A percentile compares a stretch with the other conserved stretches of the same genome.
phyloP scores from a whole-genome alignment of 1,284 basidiomycete genomes.

The Microbotryum intermedium region DNA sequence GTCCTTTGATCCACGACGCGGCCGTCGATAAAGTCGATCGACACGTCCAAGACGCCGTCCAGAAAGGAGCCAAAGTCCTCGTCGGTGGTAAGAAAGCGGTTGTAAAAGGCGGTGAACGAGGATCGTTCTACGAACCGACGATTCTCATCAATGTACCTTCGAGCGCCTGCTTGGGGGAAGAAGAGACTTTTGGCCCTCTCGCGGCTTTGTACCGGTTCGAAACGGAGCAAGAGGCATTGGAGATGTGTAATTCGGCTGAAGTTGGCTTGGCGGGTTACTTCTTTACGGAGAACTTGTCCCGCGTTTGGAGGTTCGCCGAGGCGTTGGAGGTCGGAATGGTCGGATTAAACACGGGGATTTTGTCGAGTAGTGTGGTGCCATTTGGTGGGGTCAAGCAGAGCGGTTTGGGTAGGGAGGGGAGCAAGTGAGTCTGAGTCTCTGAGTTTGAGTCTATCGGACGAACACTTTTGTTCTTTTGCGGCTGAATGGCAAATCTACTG shows the following conservation, averaged over 20 bases:
- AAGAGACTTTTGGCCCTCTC: slow-evolving; percentile 29
- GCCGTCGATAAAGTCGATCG: slow-evolving; percentile 76
- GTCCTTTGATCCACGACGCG: slow-evolving; percentile 78
- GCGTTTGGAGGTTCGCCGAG: slow-evolving; percentile 91
- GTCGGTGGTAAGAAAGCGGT: slow-evolving; percentile 59
- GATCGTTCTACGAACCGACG: slow-evolving; percentile 1
- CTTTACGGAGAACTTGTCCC: slow-evolving; percentile 76
- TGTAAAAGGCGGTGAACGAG: neutral
- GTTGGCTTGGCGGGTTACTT: slow-evolving; percentile 91
- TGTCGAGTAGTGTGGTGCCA: slow-evolving; percentile 73
- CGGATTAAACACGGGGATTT: slow-evolving; percentile 63
- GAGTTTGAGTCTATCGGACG: no score
- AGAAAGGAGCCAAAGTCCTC: slow-evolving; percentile 73
- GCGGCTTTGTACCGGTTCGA: slow-evolving; percentile 50
- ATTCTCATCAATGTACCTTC: neutral
- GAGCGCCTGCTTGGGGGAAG: slow-evolving; percentile 1
- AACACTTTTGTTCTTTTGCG: no score
- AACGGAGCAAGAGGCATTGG: slow-evolving; percentile 82
- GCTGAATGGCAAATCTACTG: no score
- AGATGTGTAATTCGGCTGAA: slow-evolving; percentile 69
- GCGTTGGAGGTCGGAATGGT: slow-evolving; percentile 90
- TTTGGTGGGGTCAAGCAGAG: slow-evolving; percentile 89
- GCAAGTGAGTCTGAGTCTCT: slow-evolving; percentile 35
- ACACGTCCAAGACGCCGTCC: slow-evolving; percentile 77
- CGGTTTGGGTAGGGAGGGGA: slow-evolving; percentile 53